Conservation (phyloP, 768 basidiomycete genomes). For the Suillus subluteus region DNA sequence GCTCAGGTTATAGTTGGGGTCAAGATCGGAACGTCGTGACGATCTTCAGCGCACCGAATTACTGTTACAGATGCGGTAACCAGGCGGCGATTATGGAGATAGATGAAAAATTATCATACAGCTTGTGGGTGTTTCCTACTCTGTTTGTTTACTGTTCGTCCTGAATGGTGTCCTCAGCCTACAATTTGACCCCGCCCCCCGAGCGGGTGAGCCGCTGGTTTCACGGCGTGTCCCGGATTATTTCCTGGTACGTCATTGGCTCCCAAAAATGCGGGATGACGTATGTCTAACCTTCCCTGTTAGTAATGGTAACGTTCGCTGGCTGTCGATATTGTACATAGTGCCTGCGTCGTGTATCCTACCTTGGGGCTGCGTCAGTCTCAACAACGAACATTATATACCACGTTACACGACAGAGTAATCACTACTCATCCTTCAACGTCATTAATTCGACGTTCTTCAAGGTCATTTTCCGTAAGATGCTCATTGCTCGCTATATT, state of each 20-base stretch:
- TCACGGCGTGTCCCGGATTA: constrained; percentile 94
- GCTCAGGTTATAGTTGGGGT: constrained; percentile 89
- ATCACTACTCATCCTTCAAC: constrained; percentile 9
- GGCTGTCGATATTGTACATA: constrained; percentile 29
- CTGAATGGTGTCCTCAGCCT: constrained; percentile 57
- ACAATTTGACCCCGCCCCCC: constrained; percentile 99
- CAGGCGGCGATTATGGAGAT: constrained; percentile 99
- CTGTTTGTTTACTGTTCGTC: not conserved
- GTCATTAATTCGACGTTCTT: constrained; percentile 3
- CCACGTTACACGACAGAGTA: constrained; percentile 20
- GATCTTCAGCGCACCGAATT: constrained; percentile 99
- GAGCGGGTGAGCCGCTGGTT: constrained; percentile 97
- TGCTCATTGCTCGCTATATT: constrained; percentile 2
- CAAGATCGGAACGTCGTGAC: constrained; percentile 99
- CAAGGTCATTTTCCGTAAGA: constrained; percentile 8
- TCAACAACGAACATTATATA: constrained; percentile 21
- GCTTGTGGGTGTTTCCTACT: constrained; percentile 63
- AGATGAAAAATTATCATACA: constrained; percentile 96
- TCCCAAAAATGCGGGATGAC: not conserved
- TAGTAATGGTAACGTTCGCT: constrained; percentile 22
- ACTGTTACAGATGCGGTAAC: constrained; percentile 99
- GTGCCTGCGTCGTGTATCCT: constrained; percentile 26
- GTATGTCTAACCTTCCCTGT: constrained; percentile 7
- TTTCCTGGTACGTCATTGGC: constrained; percentile 69
- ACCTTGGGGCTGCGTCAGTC: constrained; percentile 13